Base-by-base conservation (phyloP, 148 eudicot genomes). In the Fagopyrum homotropicum region DNA sequence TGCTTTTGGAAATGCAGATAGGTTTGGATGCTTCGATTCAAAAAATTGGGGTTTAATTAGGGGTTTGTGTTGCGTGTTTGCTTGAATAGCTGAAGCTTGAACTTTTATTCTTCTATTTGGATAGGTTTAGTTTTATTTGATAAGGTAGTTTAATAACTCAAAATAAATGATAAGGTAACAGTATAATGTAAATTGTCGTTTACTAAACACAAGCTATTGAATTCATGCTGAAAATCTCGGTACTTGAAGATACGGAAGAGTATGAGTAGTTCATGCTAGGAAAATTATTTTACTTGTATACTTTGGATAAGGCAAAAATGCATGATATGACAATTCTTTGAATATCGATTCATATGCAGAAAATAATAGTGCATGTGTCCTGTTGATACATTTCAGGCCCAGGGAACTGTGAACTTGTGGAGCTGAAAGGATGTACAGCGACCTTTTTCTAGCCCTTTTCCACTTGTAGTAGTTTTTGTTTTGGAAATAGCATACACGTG, bases 41-140 rank as follows among this genome's bases (percentile, higher is more conserved):
- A 40, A 35, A 60, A 40, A 66, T 12, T 35, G 71, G 71, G 71
- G 71, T 40, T 66, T 66, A 40, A 40, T 66, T 66, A 66, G 71
- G 71, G 45, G 15, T 66, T 40, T 66, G 40, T 66, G 71, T 40
- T 1, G 45, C 47, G 71, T 43, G 71, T 61, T 61, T 61, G 43
- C 5, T 61, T 61, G 68, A 26, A 29, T 40, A 26, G 68, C 40
- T 61, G 68, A 61, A 61, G 68, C 35, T 22, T 26, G 43, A 61
- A 26, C 68, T 29, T 26, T 5, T 26, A 26, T 61, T 8, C 68
- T 61, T 35, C 40, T 14, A 61, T 61, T 61, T 26, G 26, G 43
- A 61, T 61, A 9, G 4, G 8, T 4, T 29, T 29, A 61, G 8
- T 17, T 11, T 19, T 7, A 26, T 40, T 7, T 26, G 10, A 61